Conservation (phyloP, 352 stramenopile species). For the Saprolegnia diclina region DNA sequence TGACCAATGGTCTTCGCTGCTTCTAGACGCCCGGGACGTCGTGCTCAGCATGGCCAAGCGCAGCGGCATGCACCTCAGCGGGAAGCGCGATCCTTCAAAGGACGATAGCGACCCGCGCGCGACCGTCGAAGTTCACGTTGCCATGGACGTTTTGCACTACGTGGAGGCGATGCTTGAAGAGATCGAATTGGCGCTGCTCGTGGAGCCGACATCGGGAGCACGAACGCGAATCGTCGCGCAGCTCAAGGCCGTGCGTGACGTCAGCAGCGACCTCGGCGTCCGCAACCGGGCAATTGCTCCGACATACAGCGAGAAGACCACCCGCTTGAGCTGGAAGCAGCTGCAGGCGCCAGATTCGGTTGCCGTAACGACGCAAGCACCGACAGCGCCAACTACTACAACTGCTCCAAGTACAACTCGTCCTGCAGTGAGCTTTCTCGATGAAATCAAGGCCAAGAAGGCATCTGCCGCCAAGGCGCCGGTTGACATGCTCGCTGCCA, state of each 20-base stretch:
- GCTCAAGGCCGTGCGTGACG: background rate
- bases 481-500: constrained; percentile 55
- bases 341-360: background rate
- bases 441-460: constrained; percentile 22
- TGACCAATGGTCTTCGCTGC: constrained; percentile 30
- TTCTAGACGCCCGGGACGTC: constrained; percentile 40
- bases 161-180: constrained; percentile 38
- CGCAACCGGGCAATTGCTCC: background rate
- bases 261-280: background rate
- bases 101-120: constrained; percentile 48
- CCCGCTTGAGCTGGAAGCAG: background rate
- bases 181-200: constrained; percentile 29
- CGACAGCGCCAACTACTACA: background rate
- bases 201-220: constrained; percentile 20
- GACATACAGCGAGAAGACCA: background rate
- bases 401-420: too few relatives aligned
- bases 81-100: constrained; percentile 47
- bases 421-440: constrained; percentile 26
- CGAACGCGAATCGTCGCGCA: constrained; percentile 25
- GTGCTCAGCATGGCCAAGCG: constrained; percentile 47
- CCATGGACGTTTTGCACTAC: constrained; percentile 26
- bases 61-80: constrained; percentile 53
- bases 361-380: background rate
- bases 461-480: background rate
- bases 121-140: constrained; percentile 34